Evolutionary conservation across 129 eudicot species (phyloP).

Genomic region (Lactuca sativa): DNA sequence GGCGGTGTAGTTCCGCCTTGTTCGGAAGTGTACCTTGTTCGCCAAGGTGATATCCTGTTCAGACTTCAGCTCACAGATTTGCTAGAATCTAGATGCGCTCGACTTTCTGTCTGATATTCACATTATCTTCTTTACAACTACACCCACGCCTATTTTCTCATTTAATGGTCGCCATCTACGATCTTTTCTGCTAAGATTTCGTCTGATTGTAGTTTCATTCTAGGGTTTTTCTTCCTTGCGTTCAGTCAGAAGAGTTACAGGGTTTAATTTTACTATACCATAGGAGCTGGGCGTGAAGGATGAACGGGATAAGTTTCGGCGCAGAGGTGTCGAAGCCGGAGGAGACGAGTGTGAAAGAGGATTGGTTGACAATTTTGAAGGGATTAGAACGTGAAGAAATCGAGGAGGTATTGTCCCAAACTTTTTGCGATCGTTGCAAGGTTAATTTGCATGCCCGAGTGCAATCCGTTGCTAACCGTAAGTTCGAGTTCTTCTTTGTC

Average conservation of each 20-base stretch:
- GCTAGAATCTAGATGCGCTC: not conserved
- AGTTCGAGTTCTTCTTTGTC: not conserved
- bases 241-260: not conserved
- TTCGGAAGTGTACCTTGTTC: not conserved
- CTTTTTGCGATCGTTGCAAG: slow-evolving; percentile 44
- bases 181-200: too few species aligned
- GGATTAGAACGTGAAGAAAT: slow-evolving; percentile 39
- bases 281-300: not conserved
- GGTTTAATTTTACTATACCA: not conserved
- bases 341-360: slow-evolving; percentile 28
- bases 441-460: slow-evolving; percentile 28
- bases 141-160: too few species aligned
- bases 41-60: not conserved
- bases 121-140: too few species aligned
- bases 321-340: slow-evolving; percentile 1
- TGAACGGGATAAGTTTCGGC: slow-evolving; percentile 42
- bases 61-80: not conserved
- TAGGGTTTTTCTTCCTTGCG: not conserved
- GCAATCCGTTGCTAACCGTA: slow-evolving; percentile 30
- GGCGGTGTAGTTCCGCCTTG: too few species aligned
- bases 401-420: slow-evolving; percentile 38
- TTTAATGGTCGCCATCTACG: too few species aligned
- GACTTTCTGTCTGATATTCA: not conserved
- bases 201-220: too few species aligned
- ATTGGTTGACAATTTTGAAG: slow-evolving; percentile 26